Percentiles rank a stretch among this genome's conserved stretches.
Conservation (phyloP, 768 basidiomycete species). For the Gymnopilus dilepis region DNA sequence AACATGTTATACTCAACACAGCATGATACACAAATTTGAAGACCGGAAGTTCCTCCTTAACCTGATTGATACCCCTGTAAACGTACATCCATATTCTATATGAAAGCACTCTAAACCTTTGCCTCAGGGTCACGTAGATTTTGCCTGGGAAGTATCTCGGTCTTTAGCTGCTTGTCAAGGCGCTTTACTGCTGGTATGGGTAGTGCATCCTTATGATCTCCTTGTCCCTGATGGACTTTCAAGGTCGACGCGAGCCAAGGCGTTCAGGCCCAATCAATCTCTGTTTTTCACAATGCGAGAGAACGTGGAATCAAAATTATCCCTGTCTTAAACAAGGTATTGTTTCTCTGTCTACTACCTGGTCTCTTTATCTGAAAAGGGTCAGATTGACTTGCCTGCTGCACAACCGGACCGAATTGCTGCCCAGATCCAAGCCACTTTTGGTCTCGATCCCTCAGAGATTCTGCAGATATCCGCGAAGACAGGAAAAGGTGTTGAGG, state of each 20-base stretch:
- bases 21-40: conserved; percentile 76
- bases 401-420: conserved; percentile 83
- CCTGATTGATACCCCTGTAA: conserved; percentile 93
- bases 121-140: conserved; percentile 91
- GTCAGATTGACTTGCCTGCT: conserved; percentile 89
- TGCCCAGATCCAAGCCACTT: conserved; percentile 80
- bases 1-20: conserved; percentile 29
- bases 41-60: conserved; percentile 79
- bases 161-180: conserved; percentile 95
- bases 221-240: no score
- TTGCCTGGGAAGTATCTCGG: conserved; percentile 95
- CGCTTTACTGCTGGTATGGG: conserved; percentile 62
- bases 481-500: conserved; percentile 83
- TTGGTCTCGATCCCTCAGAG: conserved; percentile 77
- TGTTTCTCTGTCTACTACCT: conserved; percentile 6
- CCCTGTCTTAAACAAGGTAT: conserved; percentile 91
- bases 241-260: conserved; percentile 98
- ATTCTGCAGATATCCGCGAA: conserved; percentile 91
- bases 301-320: conserved; percentile 84
- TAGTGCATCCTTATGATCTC: neutral
- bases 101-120: neutral
- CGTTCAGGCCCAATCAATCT: conserved; percentile 96
- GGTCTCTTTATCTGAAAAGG: neutral
- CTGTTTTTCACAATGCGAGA: conserved; percentile 88
- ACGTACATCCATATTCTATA: conserved; percentile 21